These are phyloP conservation scores for Prunus yedoensis DNA, from an alignment of 331 rosid species.

Conservation along the genomic window DNA sequence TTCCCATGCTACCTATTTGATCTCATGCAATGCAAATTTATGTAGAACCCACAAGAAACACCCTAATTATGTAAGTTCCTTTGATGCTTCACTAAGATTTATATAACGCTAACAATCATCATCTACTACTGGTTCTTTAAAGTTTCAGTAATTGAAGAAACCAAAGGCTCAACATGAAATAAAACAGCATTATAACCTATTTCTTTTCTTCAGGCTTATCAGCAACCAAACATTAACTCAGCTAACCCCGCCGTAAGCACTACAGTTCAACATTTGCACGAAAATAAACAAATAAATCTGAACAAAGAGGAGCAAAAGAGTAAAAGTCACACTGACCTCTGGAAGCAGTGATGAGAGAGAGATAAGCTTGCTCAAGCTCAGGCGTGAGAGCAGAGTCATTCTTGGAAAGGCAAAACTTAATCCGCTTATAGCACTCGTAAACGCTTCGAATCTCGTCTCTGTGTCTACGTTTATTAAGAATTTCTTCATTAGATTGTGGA, in stretches of 20 bases:
- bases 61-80: not conserved
- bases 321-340: slow-evolving; percentile 37
- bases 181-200: not conserved
- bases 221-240: not conserved
- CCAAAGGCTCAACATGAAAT: not conserved
- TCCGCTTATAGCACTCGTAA: slow-evolving; percentile 52
- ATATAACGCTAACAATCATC: not conserved
- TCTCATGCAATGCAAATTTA: not conserved
- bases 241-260: not conserved
- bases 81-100: not conserved
- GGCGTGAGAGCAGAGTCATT: slow-evolving; percentile 35
- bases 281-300: not conserved
- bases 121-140: not conserved
- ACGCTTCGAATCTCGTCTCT: slow-evolving; percentile 57
- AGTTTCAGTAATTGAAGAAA: not conserved
- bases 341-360: slow-evolving; percentile 53
- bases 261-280: not conserved
- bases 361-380: slow-evolving; percentile 56
- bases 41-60: not conserved
- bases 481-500: slow-evolving; percentile 42
- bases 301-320: not conserved
- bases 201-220: not conserved
- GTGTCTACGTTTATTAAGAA: slow-evolving; percentile 40
- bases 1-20: not conserved
- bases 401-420: slow-evolving; percentile 43